These are phyloP conservation scores for Candida orba DNA, from an alignment of 805 yeast genomes.

Conservation along the genomic window DNA sequence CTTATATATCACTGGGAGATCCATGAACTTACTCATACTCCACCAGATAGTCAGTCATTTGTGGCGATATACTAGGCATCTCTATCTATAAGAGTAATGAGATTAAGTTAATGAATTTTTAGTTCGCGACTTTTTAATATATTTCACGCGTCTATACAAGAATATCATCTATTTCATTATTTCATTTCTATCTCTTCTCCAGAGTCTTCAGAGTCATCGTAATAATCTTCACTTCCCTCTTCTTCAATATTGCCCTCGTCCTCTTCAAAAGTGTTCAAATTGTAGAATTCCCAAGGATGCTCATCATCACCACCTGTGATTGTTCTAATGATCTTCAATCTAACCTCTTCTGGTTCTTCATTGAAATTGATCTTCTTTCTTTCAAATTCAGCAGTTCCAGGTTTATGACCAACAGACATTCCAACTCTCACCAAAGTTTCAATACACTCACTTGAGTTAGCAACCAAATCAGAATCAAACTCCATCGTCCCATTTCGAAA, in stretches of 20 bases:
- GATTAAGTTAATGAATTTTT: not conserved
- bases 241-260: constrained; percentile 1
- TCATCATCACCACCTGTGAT: constrained; percentile 45
- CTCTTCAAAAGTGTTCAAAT: constrained; percentile 17
- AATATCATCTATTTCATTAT: not conserved
- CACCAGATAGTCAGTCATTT: constrained; percentile 5
- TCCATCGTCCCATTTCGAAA: constrained; percentile 43
- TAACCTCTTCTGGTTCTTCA: constrained; percentile 39
- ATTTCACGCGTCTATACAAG: not conserved
- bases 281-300: constrained; percentile 22
- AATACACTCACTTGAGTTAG: constrained; percentile 59
- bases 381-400: constrained; percentile 39
- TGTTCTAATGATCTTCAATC: constrained; percentile 45
- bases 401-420: constrained; percentile 80
- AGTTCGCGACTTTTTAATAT: not conserved
- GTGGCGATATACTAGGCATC: constrained; percentile 3
- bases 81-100: not conserved
- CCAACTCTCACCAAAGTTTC: constrained; percentile 89
- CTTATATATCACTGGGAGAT: not conserved
- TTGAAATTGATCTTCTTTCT: constrained; percentile 41
- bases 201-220: not conserved
- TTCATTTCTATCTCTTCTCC: not conserved
- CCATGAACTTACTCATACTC: constrained; percentile 6
- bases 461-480: constrained; percentile 68
- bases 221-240: constrained; percentile 1